Evolutionary conservation across 2,329 filamentous ascomycete genomes (phyloP).

Genomic region (Aureobasidium sp.): DNA sequence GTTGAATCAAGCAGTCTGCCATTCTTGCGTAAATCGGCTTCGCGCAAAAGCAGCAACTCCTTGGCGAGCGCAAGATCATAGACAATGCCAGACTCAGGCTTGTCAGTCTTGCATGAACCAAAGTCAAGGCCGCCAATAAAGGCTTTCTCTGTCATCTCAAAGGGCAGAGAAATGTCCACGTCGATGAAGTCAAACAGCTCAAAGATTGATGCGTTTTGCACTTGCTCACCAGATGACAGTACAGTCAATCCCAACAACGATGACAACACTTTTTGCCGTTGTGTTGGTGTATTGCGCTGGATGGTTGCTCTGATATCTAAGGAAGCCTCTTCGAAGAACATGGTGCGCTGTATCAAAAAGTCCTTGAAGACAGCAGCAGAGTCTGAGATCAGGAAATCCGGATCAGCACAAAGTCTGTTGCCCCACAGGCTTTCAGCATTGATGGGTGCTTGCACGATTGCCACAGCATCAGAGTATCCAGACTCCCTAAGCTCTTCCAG

Average conservation of each 20-base stretch:
- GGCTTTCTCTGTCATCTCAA: conserved; percentile 45
- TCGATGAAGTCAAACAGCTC: conserved; percentile 90
- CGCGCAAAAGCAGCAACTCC: conserved; percentile 65
- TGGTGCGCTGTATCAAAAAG: conserved; percentile 69
- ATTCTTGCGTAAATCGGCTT: conserved; percentile 52
- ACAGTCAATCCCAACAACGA: conserved; percentile 71
- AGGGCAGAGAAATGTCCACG: conserved; percentile 46
- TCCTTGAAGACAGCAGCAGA: conserved; percentile 65
- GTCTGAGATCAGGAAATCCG: conserved; percentile 61
- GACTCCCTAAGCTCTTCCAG: conserved; percentile 70
- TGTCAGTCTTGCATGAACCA: conserved; percentile 54
- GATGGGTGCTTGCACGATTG: conserved; percentile 65
- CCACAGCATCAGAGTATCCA: conserved; percentile 71
- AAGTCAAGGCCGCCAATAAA: conserved; percentile 63
- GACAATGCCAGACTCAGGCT: conserved; percentile 49
- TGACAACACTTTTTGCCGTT: conserved; percentile 43
- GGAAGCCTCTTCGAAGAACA: conserved; percentile 76
- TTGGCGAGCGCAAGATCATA: conserved; percentile 66
- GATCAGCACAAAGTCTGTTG: conserved; percentile 51
- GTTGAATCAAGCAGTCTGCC: conserved; percentile 27
- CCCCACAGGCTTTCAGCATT: conserved; percentile 68
- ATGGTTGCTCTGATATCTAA: conserved; percentile 75
- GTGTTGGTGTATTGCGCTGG: conserved; percentile 57
- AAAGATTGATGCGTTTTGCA: conserved; percentile 70
- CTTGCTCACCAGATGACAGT: conserved; percentile 57